Conservation (phyloP, 345 rosid species). For the Lenwebbia sp. region DNA sequence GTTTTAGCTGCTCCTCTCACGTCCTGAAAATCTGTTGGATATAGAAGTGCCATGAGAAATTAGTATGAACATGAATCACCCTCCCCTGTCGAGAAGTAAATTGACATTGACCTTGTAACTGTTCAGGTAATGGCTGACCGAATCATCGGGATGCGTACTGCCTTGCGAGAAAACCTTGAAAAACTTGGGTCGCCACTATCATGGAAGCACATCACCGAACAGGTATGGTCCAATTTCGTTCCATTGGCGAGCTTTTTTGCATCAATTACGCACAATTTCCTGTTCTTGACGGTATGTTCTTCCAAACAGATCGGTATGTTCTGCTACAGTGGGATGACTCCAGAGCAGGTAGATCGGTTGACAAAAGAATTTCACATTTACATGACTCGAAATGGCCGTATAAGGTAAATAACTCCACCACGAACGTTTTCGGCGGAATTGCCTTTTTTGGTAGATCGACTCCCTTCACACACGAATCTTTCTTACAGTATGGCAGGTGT, state of each 20-base stretch:
- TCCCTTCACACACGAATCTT: background rate
- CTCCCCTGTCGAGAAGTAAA: background rate
- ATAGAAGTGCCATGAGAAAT: background rate
- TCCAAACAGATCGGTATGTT: constrained; percentile 86
- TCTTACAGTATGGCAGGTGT: constrained; percentile 85
- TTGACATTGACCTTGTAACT: background rate
- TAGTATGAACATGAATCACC: background rate
- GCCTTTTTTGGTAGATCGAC: background rate
- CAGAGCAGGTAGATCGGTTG: constrained; percentile 80
- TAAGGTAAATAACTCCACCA: constrained; percentile 36
- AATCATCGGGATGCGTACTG: constrained; percentile 83
- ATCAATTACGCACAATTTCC: background rate
- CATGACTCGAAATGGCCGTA: constrained; percentile 88
- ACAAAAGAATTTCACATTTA: constrained; percentile 77
- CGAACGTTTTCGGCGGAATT: background rate
- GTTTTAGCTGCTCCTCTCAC: background rate
- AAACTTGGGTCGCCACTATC: constrained; percentile 67
- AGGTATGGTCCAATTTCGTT: constrained; percentile 22
- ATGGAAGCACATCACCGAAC: constrained; percentile 90
- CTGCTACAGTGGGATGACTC: constrained; percentile 90
- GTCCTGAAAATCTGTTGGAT: background rate
- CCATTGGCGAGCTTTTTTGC: background rate
- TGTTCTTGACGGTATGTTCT: background rate
- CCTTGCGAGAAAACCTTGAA: constrained; percentile 72
- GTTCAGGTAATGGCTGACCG: constrained; percentile 86